Base-by-base conservation (phyloP, 805 yeast species). In the Kodamaea kaohsiungensis region DNA sequence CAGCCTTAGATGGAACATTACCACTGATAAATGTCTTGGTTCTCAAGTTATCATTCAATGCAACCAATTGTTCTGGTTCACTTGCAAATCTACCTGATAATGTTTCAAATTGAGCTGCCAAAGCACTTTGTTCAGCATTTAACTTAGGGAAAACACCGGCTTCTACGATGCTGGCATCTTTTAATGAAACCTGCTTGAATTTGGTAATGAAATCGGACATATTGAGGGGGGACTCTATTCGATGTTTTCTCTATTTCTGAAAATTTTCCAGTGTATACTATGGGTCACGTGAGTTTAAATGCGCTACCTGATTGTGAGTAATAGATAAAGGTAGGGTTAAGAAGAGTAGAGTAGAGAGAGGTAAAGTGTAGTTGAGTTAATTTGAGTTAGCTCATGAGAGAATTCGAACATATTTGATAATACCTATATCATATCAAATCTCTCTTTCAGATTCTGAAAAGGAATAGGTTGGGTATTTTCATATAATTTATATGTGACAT, bases 31-130 rank as follows among this genome's bases (percentile, higher is more conserved):
- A 95, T 37, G 97, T 88, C 61, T 81, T 77, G 53, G 80, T 73
- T 70, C 88, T 86, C 64, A 93, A 80, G 49, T 80, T 74, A 55
- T 83, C 83, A 72, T 92, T 92, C 62, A 95, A 81, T 53, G 82
- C 60, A 46, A 54, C 59, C 57, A 73, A 64, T 45, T 68, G 60
- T 55, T 67, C 72, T 30, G 87, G 85, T 59, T 73, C 79, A 54
- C 63, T 67, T 10, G 53, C 33, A 51, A 89, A 72, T 62, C 87
- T 78, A 54, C 76, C 70, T n/a, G 92, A 78, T 51, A 91, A 77
- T 3, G 96, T 85, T 55, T 78, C 78, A 87, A 93, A 89, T 73
- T 92, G 97, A 35, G 91, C 81, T 59, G 82, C 78, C 60, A 86
- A 77, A 18, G 96, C 96, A 65, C 79, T 77, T 73, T 87, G 88